Conservation (phyloP, 805 yeast species). For the Candida ovalis region DNA sequence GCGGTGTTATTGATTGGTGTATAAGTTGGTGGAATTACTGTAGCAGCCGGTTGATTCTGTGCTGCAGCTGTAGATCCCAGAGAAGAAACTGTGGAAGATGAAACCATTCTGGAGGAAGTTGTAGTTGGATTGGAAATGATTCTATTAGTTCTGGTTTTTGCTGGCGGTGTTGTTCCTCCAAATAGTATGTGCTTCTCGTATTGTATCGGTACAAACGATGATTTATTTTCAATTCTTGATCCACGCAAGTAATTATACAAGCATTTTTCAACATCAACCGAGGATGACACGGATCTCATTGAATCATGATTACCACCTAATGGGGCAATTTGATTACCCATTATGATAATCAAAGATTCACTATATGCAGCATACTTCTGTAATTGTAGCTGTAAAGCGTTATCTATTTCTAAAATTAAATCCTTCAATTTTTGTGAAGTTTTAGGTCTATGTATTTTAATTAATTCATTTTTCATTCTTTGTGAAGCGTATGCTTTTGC, state of each 20-base stretch:
- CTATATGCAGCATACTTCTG: slow-evolving; percentile 85
- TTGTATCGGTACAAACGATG: slow-evolving; percentile 56
- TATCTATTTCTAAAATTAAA: slow-evolving; percentile 79
- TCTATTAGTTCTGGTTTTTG: not conserved
- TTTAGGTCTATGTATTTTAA: slow-evolving; percentile 73
- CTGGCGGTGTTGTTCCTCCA: slow-evolving; percentile 14
- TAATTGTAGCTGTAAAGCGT: slow-evolving; percentile 83
- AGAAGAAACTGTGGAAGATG: not conserved
- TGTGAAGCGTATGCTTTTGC: slow-evolving; percentile 71
- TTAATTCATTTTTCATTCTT: slow-evolving; percentile 67
- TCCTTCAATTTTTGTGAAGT: slow-evolving; percentile 68
- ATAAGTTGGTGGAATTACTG: not conserved
- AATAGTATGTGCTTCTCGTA: slow-evolving; percentile 70
- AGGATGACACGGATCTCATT: slow-evolving; percentile 71
- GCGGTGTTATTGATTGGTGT: not conserved
- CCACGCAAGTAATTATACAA: slow-evolving; percentile 59
- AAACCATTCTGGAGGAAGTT: not conserved
- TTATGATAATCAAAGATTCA: slow-evolving; percentile 77
- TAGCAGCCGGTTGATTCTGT: not conserved
- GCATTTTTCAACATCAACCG: slow-evolving; percentile 81
- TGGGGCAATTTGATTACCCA: slow-evolving; percentile 82
- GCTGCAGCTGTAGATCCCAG: not conserved
- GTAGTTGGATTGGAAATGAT: not conserved
- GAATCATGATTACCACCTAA: slow-evolving; percentile 47
- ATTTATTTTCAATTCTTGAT: slow-evolving; percentile 34